phyloP scores from a whole-genome alignment of 768 basidiomycete genomes.

The Mrakia blollopis region DNA sequence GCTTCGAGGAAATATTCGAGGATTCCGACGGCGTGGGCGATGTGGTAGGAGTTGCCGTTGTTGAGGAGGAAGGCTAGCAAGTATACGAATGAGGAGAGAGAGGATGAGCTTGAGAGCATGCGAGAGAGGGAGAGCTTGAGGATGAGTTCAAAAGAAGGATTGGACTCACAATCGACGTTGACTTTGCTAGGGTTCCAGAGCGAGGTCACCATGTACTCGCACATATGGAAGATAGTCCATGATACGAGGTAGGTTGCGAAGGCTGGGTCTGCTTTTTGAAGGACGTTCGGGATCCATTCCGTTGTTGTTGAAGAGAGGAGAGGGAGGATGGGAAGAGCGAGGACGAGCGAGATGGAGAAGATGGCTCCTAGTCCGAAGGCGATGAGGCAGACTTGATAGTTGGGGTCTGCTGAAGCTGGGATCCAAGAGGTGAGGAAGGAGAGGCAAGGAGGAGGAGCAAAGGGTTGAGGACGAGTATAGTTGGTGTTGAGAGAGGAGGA shows the following conservation, averaged over 20 bases:
- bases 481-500: background rate
- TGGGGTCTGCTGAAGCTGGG: slow-evolving; percentile 7
- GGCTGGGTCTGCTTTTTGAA: background rate
- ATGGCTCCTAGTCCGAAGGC: slow-evolving; percentile 21
- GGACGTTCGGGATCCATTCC: background rate
- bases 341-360: slow-evolving; percentile 14
- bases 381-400: slow-evolving; percentile 12
- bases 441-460: background rate
- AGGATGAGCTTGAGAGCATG: background rate
- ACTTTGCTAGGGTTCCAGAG: slow-evolving; percentile 92
- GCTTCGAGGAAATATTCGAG: slow-evolving; percentile 70
- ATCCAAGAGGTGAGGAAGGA: slow-evolving; percentile 12
- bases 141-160: background rate
- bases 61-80: slow-evolving; percentile 83
- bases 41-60: slow-evolving; percentile 77
- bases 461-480: background rate
- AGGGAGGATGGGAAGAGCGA: slow-evolving; percentile 18
- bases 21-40: slow-evolving; percentile 73
- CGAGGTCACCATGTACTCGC: slow-evolving; percentile 90
- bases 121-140: background rate
- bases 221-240: slow-evolving; percentile 87
- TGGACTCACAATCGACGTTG: slow-evolving; percentile 77
- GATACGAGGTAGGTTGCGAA: slow-evolving; percentile 58
- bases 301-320: background rate
- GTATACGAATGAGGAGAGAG: background rate